phyloP scores from a whole-genome alignment of 257 asterid species.

The Verbena officinalis region DNA sequence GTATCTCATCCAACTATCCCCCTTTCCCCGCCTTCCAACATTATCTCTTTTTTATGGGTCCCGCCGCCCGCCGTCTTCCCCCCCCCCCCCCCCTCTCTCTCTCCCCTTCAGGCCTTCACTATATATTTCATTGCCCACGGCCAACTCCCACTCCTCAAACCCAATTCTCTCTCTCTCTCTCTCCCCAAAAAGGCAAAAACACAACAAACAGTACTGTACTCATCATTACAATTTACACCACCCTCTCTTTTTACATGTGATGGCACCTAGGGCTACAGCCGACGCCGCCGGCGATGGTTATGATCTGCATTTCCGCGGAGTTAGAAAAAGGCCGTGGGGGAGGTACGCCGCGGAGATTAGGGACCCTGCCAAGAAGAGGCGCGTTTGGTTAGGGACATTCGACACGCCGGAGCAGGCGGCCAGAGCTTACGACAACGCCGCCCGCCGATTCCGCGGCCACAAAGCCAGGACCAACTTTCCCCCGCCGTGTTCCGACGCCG shows the following conservation, averaged over 20 bases:
- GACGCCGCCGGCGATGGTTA: background rate
- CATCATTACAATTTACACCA: no score
- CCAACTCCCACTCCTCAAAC: no score
- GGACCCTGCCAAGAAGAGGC: slow-evolving; percentile 31
- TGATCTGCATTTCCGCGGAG: slow-evolving; percentile 20
- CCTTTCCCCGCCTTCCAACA: no score
- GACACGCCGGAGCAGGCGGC: slow-evolving; percentile 39
- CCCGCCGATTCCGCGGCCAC: slow-evolving; percentile 32
- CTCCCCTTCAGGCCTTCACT: no score
- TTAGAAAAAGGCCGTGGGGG: slow-evolving; percentile 29
- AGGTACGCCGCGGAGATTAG: slow-evolving; percentile 28
- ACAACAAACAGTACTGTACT: no score
- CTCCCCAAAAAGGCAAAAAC: no score
- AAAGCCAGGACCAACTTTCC: slow-evolving; percentile 38
- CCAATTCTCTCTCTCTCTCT: background rate
- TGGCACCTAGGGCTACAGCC: slow-evolving; percentile 14
- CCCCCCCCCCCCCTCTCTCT: no score
- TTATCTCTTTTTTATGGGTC: no score
- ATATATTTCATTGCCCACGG: no score
- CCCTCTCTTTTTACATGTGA: background rate
- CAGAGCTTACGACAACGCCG: slow-evolving; percentile 36
- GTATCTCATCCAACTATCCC: no score
- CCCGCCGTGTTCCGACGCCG: background rate
- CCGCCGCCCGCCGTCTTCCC: no score
- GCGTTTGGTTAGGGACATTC: slow-evolving; percentile 34